Evolutionary conservation across 345 rosid species (phyloP).

Genomic region (Linum tenue): DNA sequence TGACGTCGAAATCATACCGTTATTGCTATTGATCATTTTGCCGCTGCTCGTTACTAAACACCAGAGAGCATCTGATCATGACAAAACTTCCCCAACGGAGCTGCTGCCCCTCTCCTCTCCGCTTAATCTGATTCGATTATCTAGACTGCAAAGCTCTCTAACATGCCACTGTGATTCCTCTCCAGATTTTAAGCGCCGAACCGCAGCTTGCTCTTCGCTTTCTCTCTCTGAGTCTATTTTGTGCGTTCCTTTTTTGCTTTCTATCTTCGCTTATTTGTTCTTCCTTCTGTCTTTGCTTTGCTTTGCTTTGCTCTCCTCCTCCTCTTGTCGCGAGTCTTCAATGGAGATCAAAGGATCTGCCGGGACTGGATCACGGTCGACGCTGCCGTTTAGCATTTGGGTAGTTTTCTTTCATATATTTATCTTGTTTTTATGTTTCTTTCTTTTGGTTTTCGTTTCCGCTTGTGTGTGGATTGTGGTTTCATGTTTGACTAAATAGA

Average conservation of each 20-base stretch:
- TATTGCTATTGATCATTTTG: slow-evolving; percentile 62
- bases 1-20: slow-evolving; percentile 85
- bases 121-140: not conserved
- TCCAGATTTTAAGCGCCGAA: not conserved
- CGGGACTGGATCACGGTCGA: slow-evolving; percentile 17
- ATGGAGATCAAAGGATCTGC: slow-evolving; percentile 50
- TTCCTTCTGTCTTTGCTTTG: slow-evolving; percentile 1
- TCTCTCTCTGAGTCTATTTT: slow-evolving; percentile 7
- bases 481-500: too few relatives aligned
- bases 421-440: too few relatives aligned
- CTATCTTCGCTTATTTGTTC: not conserved
- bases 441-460: too few relatives aligned
- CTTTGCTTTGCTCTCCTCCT: not conserved
- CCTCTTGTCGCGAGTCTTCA: slow-evolving; percentile 18
- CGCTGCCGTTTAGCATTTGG: slow-evolving; percentile 3
- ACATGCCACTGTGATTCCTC: not conserved
- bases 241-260: not conserved
- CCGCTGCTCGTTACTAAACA: slow-evolving; percentile 9
- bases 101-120: not conserved
- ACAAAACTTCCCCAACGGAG: slow-evolving; percentile 6
- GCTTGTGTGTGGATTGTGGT: too few relatives aligned
- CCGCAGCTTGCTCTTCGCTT: not conserved
- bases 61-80: slow-evolving; percentile 58
- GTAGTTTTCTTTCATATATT: too few relatives aligned
- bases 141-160: too few relatives aligned